phyloP scores from a whole-genome alignment of 106 monocot genomes.

The Cymbidium sinense region DNA sequence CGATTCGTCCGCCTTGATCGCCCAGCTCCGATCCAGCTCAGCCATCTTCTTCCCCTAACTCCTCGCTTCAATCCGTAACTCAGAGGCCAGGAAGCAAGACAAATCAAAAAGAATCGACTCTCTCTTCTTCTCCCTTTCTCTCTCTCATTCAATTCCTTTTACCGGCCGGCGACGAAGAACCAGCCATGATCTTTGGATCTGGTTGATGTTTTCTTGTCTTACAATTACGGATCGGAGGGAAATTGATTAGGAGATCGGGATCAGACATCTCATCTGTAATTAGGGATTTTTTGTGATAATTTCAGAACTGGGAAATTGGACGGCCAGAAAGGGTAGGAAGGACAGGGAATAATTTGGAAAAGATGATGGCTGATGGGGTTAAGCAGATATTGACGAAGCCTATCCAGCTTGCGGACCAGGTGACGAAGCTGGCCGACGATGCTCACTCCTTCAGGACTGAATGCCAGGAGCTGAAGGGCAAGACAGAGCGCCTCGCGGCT shows the following conservation, averaged over 20 bases:
- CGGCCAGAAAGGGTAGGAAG: neutral
- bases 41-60: slow-evolving; percentile 3
- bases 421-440: slow-evolving; percentile 42
- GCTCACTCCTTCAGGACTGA: slow-evolving; percentile 29
- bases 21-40: neutral
- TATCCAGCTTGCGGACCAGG: slow-evolving; percentile 63
- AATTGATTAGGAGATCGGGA: neutral
- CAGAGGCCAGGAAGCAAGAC: neutral
- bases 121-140: neutral
- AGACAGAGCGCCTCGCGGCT: slow-evolving; percentile 30
- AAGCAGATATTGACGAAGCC: slow-evolving; percentile 50
- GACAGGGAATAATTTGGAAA: neutral
- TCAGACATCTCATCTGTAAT: neutral
- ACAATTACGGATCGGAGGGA: neutral
- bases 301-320: neutral
- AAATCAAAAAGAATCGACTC: too few species aligned
- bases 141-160: neutral
- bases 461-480: slow-evolving; percentile 45
- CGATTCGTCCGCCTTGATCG: too few species aligned
- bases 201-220: neutral
- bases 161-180: neutral
- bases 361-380: slow-evolving; percentile 55
- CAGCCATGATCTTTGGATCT: neutral
- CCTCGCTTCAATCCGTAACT: neutral
- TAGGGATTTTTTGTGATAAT: neutral